Percentiles rank a stretch among this genome's conserved stretches.
Conservation (phyloP, 495 filamentous ascomycete genomes). For the Hyphodiscus hymeniophilus region DNA sequence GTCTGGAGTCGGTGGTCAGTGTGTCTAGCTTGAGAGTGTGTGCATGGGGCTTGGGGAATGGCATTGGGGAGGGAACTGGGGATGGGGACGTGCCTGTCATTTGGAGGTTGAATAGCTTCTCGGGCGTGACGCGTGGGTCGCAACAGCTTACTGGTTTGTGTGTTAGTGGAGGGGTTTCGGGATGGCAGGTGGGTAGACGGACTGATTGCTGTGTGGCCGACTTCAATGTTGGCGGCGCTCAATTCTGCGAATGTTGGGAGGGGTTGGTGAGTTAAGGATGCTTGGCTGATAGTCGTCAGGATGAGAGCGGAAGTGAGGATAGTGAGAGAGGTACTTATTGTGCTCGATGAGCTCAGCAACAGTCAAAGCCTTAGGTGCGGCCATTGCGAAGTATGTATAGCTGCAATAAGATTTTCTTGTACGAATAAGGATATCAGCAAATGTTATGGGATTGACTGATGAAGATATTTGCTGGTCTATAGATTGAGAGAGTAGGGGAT, state of each 20-base stretch:
- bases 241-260: conserved; percentile 5
- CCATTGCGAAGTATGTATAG: no score
- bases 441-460: no score
- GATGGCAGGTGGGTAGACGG: not conserved
- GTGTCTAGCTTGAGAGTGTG: not conserved
- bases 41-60: not conserved
- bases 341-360: not conserved
- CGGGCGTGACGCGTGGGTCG: conserved; percentile 23
- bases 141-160: conserved; percentile 18
- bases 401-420: no score
- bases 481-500: no score
- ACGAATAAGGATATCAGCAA: no score
- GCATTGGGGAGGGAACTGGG: not conserved
- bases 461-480: no score
- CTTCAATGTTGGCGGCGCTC: not conserved
- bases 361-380: not conserved
- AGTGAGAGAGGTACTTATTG: not conserved
- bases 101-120: conserved; percentile 18
- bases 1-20: not conserved
- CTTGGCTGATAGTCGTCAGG: no score
- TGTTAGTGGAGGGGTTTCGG: not conserved
- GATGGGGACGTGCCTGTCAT: conserved; percentile 9
- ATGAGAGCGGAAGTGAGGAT: no score
- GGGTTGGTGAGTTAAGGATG: not conserved
- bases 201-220: not conserved